phyloP scores from a whole-genome alignment of 2,329 filamentous ascomycete species.

The Chalaropsis thielavioides region DNA sequence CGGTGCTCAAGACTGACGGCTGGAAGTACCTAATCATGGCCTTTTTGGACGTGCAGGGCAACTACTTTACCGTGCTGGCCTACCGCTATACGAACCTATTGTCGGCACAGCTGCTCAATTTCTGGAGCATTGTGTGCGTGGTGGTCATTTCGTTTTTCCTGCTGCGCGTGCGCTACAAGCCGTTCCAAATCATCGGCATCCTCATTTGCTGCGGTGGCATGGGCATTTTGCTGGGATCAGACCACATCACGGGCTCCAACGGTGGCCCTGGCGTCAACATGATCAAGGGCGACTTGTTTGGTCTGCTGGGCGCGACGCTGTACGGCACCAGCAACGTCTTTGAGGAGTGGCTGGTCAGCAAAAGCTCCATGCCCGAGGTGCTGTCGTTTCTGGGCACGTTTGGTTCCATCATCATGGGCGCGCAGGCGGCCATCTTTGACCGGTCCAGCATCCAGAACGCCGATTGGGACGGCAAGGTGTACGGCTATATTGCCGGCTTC shows the following conservation, averaged over 20 bases:
- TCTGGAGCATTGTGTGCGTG: constrained; percentile 94
- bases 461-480: constrained; percentile 52
- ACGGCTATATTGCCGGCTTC: constrained; percentile 78
- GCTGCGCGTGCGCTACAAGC: constrained; percentile 77
- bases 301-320: constrained; percentile 71
- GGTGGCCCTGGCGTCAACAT: constrained; percentile 53
- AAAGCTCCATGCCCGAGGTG: constrained; percentile 80
- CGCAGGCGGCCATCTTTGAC: constrained; percentile 85
- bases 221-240: constrained; percentile 71
- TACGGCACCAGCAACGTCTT: constrained; percentile 86
- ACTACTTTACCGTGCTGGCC: constrained; percentile 93
- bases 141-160: constrained; percentile 71
- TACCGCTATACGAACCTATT: constrained; percentile 88
- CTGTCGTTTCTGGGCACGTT: constrained; percentile 81
- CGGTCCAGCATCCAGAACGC: constrained; percentile 52
- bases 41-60: constrained; percentile 89
- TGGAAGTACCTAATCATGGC: constrained; percentile 92
- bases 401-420: constrained; percentile 80
- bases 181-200: constrained; percentile 74
- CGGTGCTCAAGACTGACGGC: constrained; percentile 52
- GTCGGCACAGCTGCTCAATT: constrained; percentile 90
- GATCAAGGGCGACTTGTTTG: constrained; percentile 86
- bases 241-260: constrained; percentile 68
- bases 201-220: constrained; percentile 80
- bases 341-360: constrained; percentile 87